Conservation (phyloP, 164 flowering plant genomes). For the Platanus orientalis region DNA sequence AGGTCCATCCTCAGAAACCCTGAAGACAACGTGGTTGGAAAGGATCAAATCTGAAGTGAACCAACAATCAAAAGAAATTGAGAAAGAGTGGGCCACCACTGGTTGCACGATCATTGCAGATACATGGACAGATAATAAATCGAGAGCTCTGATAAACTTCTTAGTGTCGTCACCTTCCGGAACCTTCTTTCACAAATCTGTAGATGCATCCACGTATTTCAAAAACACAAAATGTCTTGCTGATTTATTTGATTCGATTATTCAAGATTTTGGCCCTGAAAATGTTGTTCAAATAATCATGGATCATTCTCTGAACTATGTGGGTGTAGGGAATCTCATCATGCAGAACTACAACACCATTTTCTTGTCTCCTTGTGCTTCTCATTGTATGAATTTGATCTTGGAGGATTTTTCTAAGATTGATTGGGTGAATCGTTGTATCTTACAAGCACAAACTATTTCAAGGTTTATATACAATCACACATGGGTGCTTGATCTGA, state of each 20-base stretch:
- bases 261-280: constrained; percentile 84
- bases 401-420: constrained; percentile 86
- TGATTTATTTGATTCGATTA: constrained; percentile 75
- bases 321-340: constrained; percentile 61
- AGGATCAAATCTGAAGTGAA: constrained; percentile 70
- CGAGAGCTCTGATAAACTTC: constrained; percentile 82
- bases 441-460: constrained; percentile 71
- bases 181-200: constrained; percentile 85
- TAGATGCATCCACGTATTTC: constrained; percentile 71
- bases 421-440: constrained; percentile 82
- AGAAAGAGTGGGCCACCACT: constrained; percentile 77
- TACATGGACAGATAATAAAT: constrained; percentile 87
- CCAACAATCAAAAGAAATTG: constrained; percentile 61
- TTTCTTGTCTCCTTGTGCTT: constrained; percentile 82
- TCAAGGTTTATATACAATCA: constrained; percentile 76
- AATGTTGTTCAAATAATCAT: constrained; percentile 87
- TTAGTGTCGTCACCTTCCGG: constrained; percentile 86
- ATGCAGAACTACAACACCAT: constrained; percentile 62
- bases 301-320: constrained; percentile 57
- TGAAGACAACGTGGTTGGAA: constrained; percentile 73
- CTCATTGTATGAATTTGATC: constrained; percentile 72
- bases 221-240: constrained; percentile 65
- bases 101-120: constrained; percentile 91
- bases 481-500: constrained; percentile 60
- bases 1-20: constrained; percentile 66